Evolutionary conservation across 495 filamentous ascomycete genomes (phyloP).

Genomic region (Achaetomiella virescens): DNA sequence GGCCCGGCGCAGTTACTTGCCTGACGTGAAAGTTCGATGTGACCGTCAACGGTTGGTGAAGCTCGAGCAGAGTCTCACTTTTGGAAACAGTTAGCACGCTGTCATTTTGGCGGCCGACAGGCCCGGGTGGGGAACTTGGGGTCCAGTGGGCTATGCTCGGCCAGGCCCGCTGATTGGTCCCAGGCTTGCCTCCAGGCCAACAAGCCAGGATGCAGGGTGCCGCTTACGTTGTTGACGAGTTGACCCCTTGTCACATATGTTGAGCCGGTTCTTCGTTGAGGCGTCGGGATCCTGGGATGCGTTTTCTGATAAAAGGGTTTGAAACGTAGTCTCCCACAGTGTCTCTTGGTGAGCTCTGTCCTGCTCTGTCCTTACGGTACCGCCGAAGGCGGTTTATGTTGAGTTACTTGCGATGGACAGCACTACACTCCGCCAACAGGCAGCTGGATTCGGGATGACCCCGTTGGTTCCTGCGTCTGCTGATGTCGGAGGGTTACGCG

Average conservation of each 20-base stretch:
- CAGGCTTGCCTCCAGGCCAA: constrained; percentile 10
- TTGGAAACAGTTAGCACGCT: constrained; percentile 11
- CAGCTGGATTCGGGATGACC: background rate
- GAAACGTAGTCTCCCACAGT: no score
- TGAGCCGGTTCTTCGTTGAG: background rate
- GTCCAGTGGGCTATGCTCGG: background rate
- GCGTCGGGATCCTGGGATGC: background rate
- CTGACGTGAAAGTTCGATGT: background rate
- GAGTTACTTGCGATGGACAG: background rate
- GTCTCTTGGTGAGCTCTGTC: no score
- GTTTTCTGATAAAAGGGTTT: background rate
- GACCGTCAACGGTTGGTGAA: background rate
- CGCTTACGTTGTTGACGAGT: constrained; percentile 1
- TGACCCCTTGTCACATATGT: background rate
- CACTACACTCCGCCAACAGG: background rate
- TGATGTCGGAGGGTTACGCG: constrained; percentile 4
- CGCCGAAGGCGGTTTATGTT: no score
- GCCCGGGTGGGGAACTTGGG: constrained; percentile 7
- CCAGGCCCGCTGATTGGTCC: constrained; percentile 1
- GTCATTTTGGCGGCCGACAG: constrained; percentile 6
- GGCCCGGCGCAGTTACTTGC: background rate
- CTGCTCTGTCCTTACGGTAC: no score
- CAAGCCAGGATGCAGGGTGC: background rate
- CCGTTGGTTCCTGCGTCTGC: background rate
- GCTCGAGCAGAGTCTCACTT: background rate